Base-by-base conservation (phyloP, 306 rosid species). In the Trifolium fragiferum region DNA sequence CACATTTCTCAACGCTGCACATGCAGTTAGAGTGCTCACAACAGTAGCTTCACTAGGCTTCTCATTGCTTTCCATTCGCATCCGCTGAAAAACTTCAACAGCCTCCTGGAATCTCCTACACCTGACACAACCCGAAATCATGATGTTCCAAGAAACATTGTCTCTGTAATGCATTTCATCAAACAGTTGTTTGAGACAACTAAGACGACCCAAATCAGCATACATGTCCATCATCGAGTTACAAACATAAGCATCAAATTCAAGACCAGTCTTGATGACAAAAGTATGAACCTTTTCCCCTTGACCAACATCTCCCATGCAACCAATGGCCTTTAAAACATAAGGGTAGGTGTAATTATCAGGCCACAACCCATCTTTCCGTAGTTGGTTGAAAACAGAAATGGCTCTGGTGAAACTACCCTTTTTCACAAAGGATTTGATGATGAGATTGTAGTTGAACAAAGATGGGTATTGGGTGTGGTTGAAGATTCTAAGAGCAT, bases 341-440 rank as follows among this genome's bases (percentile, higher is more conserved):
- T 83, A 89, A 20, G 97, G 97, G 74, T 83, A 89, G 1, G 96
- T 92, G 73, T 84, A 89, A 76, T 83, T 89, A 80, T 92, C 90
- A 0, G 97, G 96, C 62, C 82, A 83, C 62, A 87, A 5, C 1
- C 82, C 90, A 9, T 74, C 73, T 54, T 61, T 77, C 83, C 87
- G 84, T 72, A 92, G 55, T 65, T 35, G 80, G n/a, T 62, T 16
- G 77, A 83, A 92, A 3, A 92, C 72, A 55, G 75, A 74, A 61
- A 89, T 14, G 33, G 81, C 83, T 14, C 68, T 72, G 57, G 72
- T 51, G 74, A 87, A 89, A 54, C 77, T 62, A 30, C 76, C 84
- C 55, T 5, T 66, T 77, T 81, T 87, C 3, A 81, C 80, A 41
- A 80, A 77, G 11, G 81, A 81, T 66, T 87, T 86, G 61, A 86